These are phyloP conservation scores for Camelina neglecta DNA, from an alignment of 345 rosid genomes.

Conservation along the genomic window DNA sequence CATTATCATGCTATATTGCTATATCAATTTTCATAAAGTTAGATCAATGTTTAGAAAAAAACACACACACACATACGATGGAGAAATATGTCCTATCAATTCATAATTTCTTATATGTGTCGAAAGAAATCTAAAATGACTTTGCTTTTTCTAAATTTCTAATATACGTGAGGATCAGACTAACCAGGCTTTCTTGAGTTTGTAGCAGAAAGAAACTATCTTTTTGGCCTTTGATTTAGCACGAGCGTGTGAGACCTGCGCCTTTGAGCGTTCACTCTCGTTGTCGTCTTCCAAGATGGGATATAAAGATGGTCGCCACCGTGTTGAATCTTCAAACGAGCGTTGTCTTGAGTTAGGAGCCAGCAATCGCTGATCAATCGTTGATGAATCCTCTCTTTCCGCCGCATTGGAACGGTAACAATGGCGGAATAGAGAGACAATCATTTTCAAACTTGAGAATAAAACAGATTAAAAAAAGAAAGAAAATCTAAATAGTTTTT, in stretches of 20 bases:
- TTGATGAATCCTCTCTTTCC: slow-evolving; percentile 5
- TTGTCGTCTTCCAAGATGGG: slow-evolving; percentile 27
- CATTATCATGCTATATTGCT: not conserved
- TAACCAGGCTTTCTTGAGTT: slow-evolving; percentile 33
- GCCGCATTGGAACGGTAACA: slow-evolving; percentile 20
- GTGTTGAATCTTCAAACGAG: slow-evolving; percentile 1
- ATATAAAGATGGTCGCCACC: slow-evolving; percentile 42
- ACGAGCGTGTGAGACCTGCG: not conserved
- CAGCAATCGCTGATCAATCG: not conserved
- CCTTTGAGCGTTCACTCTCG: slow-evolving; percentile 4
- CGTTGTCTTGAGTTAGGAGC: not conserved
- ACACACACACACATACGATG: too few relatives aligned
- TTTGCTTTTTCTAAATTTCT: not conserved
- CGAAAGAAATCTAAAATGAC: not conserved
- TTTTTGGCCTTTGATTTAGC: slow-evolving; percentile 29
- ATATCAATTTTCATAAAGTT: not conserved
- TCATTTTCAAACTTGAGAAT: slow-evolving; percentile 1
- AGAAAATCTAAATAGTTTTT: not conserved
- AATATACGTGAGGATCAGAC: not conserved
- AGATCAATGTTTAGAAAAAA: not conserved
- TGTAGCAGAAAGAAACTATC: not conserved
- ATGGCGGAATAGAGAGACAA: slow-evolving; percentile 16
- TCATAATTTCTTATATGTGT: not conserved
- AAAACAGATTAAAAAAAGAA: not conserved
- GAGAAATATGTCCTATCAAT: not conserved